Evolutionary conservation across 1,284 basidiomycete species (phyloP).

Genomic region (Afroboletus lepidellus): DNA sequence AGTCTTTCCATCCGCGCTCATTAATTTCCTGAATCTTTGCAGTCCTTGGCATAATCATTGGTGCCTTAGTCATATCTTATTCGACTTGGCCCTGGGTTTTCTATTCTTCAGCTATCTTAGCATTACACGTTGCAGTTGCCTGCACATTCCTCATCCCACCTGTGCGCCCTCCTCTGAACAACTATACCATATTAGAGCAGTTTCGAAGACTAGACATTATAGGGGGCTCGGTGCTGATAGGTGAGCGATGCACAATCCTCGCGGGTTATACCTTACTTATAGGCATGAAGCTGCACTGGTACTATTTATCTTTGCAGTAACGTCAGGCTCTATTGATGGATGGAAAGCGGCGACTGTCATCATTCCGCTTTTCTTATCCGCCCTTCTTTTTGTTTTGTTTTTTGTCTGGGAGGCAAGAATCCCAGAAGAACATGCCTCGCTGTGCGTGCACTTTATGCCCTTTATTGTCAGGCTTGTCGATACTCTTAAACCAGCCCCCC

Average conservation of each 20-base stretch:
- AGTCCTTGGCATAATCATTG: conserved; percentile 34
- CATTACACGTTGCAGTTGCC: conserved; percentile 27
- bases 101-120: conserved; percentile 12
- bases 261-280: neutral
- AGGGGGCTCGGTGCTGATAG: conserved; percentile 40
- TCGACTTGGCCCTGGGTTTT: conserved; percentile 34
- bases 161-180: conserved; percentile 42
- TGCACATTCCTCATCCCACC: conserved; percentile 35
- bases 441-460: neutral
- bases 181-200: neutral
- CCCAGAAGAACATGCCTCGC: neutral
- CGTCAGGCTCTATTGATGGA: conserved; percentile 43
- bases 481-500: neutral
- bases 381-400: neutral
- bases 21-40: neutral
- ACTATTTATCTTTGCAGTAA: conserved; percentile 49
- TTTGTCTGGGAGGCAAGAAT: conserved; percentile 1
- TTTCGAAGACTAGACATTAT: conserved; percentile 2
- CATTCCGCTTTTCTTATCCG: conserved; percentile 28
- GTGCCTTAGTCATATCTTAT: conserved; percentile 34
- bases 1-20: neutral
- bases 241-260: neutral
- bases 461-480: no score
- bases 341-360: conserved; percentile 44
- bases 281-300: neutral